A percentile compares a stretch with the other conserved stretches of the same genome.
phyloP scores from a whole-genome alignment of 108 stramenopile genomes.

The Aurantiochytrium sp. region DNA sequence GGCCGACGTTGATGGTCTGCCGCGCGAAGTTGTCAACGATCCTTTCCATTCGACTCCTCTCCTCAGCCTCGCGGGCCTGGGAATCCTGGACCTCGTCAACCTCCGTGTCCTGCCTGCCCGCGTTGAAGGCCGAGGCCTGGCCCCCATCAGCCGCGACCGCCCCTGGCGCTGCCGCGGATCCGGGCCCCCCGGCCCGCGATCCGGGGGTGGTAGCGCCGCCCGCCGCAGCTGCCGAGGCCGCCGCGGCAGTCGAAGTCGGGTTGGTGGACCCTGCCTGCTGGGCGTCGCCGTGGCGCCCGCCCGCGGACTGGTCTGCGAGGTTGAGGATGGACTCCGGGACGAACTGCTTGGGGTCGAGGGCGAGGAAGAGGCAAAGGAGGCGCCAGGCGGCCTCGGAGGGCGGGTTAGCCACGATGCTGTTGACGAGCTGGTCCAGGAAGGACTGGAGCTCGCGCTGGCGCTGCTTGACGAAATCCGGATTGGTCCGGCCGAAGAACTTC shows the following conservation, averaged over 20 bases:
- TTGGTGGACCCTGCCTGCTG: too few species aligned
- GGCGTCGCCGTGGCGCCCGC: background rate
- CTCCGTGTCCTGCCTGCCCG: background rate
- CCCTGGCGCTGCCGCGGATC: background rate
- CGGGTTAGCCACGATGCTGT: slow-evolving; percentile 12
- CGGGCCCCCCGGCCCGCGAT: too few species aligned
- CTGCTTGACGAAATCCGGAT: background rate
- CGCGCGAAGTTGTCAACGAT: background rate
- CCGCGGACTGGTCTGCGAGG: background rate
- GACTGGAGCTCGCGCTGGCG: slow-evolving; percentile 7
- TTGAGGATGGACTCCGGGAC: slow-evolving; percentile 8
- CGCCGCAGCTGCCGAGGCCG: background rate
- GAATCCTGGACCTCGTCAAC: background rate
- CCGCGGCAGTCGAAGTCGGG: background rate
- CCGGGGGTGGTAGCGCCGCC: background rate
- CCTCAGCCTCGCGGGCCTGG: background rate
- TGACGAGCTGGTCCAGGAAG: slow-evolving; percentile 21
- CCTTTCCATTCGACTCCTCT: background rate
- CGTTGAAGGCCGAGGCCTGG: background rate
- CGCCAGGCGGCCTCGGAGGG: slow-evolving; percentile 28
- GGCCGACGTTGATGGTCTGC: slow-evolving; percentile 3
- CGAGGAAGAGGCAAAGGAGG: slow-evolving; percentile 12
- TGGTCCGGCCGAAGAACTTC: slow-evolving; percentile 1
- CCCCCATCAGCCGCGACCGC: background rate
- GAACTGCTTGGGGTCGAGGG: background rate